phyloP scores from a whole-genome alignment of 1,139 yeast genomes.

The Saccharomycopsis phalli region DNA sequence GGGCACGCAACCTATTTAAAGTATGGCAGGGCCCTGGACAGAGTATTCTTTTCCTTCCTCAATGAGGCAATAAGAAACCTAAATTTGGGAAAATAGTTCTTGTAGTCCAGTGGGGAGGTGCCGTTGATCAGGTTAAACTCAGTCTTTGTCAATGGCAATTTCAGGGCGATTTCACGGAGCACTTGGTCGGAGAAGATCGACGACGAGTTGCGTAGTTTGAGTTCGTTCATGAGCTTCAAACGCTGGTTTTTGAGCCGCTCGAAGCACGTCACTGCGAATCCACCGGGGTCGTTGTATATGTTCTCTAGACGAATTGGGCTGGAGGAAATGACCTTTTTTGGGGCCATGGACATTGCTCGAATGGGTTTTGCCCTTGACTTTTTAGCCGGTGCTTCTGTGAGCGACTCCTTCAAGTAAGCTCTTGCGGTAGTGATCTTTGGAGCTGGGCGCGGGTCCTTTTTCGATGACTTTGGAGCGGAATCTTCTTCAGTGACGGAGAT shows the following conservation, averaged over 20 bases:
- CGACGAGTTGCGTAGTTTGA: slow-evolving; percentile 33
- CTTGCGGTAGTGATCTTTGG: slow-evolving; percentile 26
- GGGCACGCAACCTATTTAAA: too few relatives aligned
- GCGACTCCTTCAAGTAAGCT: slow-evolving; percentile 22
- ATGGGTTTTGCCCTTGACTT: too few relatives aligned
- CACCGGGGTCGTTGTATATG: slow-evolving; percentile 20
- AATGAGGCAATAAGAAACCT: slow-evolving; percentile 35
- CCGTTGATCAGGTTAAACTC: slow-evolving; percentile 41
- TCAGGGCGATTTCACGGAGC: slow-evolving; percentile 45
- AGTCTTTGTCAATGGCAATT: slow-evolving; percentile 44
- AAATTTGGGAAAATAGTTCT: slow-evolving; percentile 39
- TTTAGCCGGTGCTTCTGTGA: slow-evolving; percentile 23
- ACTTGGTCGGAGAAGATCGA: slow-evolving; percentile 42
- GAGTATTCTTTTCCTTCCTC: slow-evolving; percentile 25
- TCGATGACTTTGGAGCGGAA: slow-evolving; percentile 19
- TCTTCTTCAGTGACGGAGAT: slow-evolving; percentile 35
- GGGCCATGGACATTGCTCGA: too few relatives aligned
- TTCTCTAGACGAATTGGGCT: slow-evolving; percentile 23
- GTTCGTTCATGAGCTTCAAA: slow-evolving; percentile 35
- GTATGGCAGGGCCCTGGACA: neutral
- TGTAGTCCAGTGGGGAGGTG: slow-evolving; percentile 32
- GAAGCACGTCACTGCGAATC: slow-evolving; percentile 32
- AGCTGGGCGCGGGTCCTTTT: neutral
- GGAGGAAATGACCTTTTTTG: too few relatives aligned
- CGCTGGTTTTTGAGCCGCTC: slow-evolving; percentile 39